Evolutionary conservation across 1,139 yeast genomes (phyloP), one percentile per base, ranked within the genome.

Genomic region (Magnusiomyces fungicola): DNA sequence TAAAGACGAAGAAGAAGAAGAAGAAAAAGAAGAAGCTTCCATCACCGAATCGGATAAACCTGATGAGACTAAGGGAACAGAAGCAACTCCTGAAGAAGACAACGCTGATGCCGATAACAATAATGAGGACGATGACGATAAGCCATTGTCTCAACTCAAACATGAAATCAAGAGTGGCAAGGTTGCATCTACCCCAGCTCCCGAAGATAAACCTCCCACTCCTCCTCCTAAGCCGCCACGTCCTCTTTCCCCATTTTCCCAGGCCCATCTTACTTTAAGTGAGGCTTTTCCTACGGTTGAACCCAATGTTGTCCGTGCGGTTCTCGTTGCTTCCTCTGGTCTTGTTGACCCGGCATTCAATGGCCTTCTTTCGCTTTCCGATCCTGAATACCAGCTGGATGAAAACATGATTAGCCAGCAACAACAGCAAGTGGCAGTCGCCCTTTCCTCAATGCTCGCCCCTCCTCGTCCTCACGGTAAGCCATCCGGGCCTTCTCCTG

Each of bases 231-330:
- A 73, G 56, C 95, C 95, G 2, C 73, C 79, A 19, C 75, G 95
- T 58, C 90, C 89, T 12, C 64, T 72, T 14, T 75, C 83, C 9
- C 84, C 87, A 21, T 70, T 73, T 42, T 69, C 77, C 32, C 71
- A 72, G 56, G 72, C 80, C 44, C 72, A 76, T 54, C 67, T 72
- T 40, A 70, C 73, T 30, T 71, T 89, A 56, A 74, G 76, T 60
- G 94, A 85, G 23, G 96, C 97, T 1, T 89, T 89, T 65, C 97
- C 97, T 1, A 69, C 71, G 22, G 69, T 79, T 27, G 95, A 87
- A 48, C 83, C 78, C 36, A 78, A 80, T 55, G 76, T 81, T 55
- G 73, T 88, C 55, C 79, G 82, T 45, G 90, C 95, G 24, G 83
- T 87, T 1, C 72, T 89, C 51, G 85, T 92, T 61, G 97, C 97